These are phyloP conservation scores for Tardiomyces depauwii DNA, from an alignment of 1,139 yeast genomes.

Conservation along the genomic window DNA sequence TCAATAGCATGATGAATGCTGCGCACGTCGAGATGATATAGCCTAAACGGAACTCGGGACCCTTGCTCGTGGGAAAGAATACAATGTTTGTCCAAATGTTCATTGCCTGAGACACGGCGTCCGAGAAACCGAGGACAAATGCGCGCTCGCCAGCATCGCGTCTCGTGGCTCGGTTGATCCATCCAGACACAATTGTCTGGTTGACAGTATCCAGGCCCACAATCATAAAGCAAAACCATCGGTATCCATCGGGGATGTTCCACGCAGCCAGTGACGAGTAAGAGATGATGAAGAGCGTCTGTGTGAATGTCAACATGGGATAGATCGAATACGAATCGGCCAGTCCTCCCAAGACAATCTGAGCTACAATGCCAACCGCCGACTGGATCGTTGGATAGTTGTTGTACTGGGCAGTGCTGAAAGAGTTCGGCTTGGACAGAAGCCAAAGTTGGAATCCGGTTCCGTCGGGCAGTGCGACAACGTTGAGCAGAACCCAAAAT, in stretches of 20 bases:
- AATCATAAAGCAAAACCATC: constrained; percentile 23
- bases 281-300: constrained; percentile 24
- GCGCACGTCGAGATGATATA: constrained; percentile 27
- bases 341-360: constrained; percentile 27
- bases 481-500: constrained; percentile 30
- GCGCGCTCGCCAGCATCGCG: constrained; percentile 32
- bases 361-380: constrained; percentile 36
- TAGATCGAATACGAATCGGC: constrained; percentile 27
- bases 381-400: constrained; percentile 38
- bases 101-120: constrained; percentile 33
- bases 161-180: constrained; percentile 27
- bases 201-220: constrained; percentile 27
- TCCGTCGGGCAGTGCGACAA: constrained; percentile 29
- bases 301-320: constrained; percentile 25
- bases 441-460: constrained; percentile 24
- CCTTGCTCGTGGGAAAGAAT: constrained; percentile 29
- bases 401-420: constrained; percentile 26
- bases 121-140: constrained; percentile 29
- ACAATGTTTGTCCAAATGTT: constrained; percentile 33
- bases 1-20: constrained; percentile 26
- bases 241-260: constrained; percentile 23
- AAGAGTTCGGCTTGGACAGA: constrained; percentile 17
- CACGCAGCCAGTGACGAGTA: constrained; percentile 23
- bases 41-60: constrained; percentile 29
- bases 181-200: constrained; percentile 30